Percentiles rank a stretch among this genome's conserved stretches.
phyloP scores from a whole-genome alignment of 305 asterid species.

The Fraxinus latifolia region DNA sequence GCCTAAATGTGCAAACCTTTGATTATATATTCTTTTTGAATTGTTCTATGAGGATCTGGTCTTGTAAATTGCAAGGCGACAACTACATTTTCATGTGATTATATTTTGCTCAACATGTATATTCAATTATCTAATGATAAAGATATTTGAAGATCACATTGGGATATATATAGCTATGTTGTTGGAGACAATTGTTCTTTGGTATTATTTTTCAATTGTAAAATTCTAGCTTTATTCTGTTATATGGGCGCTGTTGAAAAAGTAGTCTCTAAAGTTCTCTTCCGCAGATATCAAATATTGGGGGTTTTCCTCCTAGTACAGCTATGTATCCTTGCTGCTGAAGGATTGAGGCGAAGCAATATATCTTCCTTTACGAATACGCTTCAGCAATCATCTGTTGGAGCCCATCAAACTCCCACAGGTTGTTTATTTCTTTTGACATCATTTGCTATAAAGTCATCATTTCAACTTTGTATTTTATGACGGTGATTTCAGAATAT shows the following conservation, averaged over 20 bases:
- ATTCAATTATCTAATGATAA: conserved; percentile 1
- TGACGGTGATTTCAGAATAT: not conserved
- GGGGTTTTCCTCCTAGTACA: conserved; percentile 94
- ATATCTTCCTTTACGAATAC: conserved; percentile 75
- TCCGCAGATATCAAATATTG: conserved; percentile 86
- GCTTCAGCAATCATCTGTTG: conserved; percentile 64
- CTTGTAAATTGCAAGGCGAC: not conserved
- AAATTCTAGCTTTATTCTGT: not conserved
- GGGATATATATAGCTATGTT: not conserved
- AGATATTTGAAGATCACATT: not conserved
- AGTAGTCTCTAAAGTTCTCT: conserved; percentile 3
- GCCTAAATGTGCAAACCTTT: not conserved
- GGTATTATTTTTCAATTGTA: not conserved
- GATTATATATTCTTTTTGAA: not conserved
- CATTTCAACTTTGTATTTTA: not conserved
- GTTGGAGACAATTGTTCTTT: not conserved
- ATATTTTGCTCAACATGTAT: not conserved
- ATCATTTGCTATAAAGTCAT: not conserved
- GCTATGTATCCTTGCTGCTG: conserved; percentile 86
- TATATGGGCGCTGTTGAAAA: not conserved
- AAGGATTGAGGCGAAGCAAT: conserved; percentile 81
- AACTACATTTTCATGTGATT: not conserved
- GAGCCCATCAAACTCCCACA: conserved; percentile 65
- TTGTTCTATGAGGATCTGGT: not conserved
- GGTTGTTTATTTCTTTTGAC: conserved; percentile 39